Percentiles rank a stretch among this genome's conserved stretches.
Conservation (phyloP, 1,284 basidiomycete species). For the Trametes polyzona region DNA sequence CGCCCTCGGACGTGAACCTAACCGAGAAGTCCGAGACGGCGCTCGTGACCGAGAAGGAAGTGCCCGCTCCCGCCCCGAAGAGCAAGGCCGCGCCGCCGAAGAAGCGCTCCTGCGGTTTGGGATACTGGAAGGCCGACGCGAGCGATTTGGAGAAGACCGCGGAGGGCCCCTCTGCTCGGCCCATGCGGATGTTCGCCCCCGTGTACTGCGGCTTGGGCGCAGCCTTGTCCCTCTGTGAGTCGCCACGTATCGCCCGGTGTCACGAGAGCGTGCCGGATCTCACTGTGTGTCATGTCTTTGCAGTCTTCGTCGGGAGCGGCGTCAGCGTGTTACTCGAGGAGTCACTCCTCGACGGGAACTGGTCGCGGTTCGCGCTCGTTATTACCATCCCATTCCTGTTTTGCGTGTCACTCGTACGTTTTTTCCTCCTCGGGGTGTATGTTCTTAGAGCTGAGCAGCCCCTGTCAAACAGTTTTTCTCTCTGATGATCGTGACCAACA, state of each 20-base stretch:
- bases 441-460: neutral
- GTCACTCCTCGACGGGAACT: constrained; percentile 67
- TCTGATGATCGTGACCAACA: constrained; percentile 61
- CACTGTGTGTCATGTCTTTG: neutral
- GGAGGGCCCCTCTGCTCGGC: constrained; percentile 44
- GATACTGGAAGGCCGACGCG: constrained; percentile 41
- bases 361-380: constrained; percentile 65
- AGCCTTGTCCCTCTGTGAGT: constrained; percentile 63
- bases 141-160: constrained; percentile 56
- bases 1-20: constrained; percentile 56
- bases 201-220: constrained; percentile 77
- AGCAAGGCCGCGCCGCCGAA: constrained; percentile 35
- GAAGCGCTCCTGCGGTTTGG: constrained; percentile 39
- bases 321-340: constrained; percentile 64
- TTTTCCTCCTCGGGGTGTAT: neutral
- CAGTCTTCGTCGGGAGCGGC: constrained; percentile 69
- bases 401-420: constrained; percentile 66
- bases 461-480: constrained; percentile 57
- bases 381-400: constrained; percentile 70
- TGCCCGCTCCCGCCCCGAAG: constrained; percentile 38
- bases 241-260: neutral
- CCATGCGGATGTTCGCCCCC: constrained; percentile 76
- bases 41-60: constrained; percentile 27
- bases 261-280: neutral
- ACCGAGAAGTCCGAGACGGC: constrained; percentile 42